Conservation (phyloP, 768 basidiomycete species). For the Tricholoma terreum region DNA sequence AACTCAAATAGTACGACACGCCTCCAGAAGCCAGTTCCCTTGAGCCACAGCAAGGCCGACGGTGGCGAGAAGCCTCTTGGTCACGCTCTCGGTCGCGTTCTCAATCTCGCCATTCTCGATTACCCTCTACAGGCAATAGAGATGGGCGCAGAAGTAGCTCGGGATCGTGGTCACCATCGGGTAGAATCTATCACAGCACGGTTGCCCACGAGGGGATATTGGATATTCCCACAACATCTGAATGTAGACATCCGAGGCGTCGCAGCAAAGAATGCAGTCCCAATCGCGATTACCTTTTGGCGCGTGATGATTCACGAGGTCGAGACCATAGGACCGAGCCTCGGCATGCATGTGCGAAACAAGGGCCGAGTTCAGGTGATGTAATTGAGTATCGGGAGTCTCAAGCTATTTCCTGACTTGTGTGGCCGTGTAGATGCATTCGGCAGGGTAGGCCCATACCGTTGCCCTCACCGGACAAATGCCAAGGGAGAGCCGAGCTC, state of each 20-base stretch:
- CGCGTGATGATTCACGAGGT: not conserved
- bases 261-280: constrained; percentile 4
- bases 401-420: not conserved
- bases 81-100: constrained; percentile 29
- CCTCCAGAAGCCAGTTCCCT: constrained; percentile 41
- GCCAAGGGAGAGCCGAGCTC: not conserved
- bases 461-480: not conserved
- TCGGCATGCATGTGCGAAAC: not conserved
- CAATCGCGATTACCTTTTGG: not conserved
- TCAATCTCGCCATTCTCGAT: constrained; percentile 2
- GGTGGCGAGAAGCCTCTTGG: constrained; percentile 24
- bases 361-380: not conserved
- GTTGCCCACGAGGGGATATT: not conserved
- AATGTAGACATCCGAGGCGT: not conserved
- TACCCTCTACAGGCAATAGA: constrained; percentile 1
- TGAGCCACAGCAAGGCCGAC: constrained; percentile 25
- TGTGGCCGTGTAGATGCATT: not conserved
- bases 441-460: too few relatives aligned
- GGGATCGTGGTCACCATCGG: constrained; percentile 35
- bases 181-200: constrained; percentile 21
- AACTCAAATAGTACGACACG: constrained; percentile 52
- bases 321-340: not conserved
- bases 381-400: not conserved
- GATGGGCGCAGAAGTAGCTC: constrained; percentile 19
- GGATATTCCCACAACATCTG: not conserved